Evolutionary conservation across 2,329 filamentous ascomycete species (phyloP).

Genomic region (Eurotiales sp.): DNA sequence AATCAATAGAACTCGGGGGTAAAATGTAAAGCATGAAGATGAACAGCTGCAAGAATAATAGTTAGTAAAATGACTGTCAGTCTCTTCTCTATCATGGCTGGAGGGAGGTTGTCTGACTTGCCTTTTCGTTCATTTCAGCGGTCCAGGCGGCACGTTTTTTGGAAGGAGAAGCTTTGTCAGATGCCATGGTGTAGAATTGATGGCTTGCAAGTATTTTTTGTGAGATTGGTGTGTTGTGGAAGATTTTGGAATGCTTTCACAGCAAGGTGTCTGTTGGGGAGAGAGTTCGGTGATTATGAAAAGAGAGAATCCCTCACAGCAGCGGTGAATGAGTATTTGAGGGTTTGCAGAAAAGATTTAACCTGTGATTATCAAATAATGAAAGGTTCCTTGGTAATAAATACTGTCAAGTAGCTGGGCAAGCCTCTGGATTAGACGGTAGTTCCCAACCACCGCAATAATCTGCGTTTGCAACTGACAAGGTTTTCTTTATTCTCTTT

Average conservation of each 20-base stretch:
- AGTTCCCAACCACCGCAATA: constrained; percentile 1
- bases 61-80: not conserved
- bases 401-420: no score
- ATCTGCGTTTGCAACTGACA: not conserved
- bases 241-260: not conserved
- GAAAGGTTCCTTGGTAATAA: no score
- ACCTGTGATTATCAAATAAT: no score
- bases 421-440: not conserved
- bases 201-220: not conserved
- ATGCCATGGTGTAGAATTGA: not conserved
- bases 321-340: no score
- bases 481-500: not conserved
- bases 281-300: not conserved
- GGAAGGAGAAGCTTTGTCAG: not conserved
- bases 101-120: not conserved
- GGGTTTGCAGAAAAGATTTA: no score
- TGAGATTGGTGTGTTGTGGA: not conserved
- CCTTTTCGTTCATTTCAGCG: not conserved
- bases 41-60: not conserved
- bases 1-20: not conserved
- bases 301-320: no score
- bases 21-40: not conserved
- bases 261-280: not conserved
- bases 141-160: not conserved
- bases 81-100: no score